Conservation (phyloP, 176 grass and related monocot species). For the Raddia guianensis region DNA sequence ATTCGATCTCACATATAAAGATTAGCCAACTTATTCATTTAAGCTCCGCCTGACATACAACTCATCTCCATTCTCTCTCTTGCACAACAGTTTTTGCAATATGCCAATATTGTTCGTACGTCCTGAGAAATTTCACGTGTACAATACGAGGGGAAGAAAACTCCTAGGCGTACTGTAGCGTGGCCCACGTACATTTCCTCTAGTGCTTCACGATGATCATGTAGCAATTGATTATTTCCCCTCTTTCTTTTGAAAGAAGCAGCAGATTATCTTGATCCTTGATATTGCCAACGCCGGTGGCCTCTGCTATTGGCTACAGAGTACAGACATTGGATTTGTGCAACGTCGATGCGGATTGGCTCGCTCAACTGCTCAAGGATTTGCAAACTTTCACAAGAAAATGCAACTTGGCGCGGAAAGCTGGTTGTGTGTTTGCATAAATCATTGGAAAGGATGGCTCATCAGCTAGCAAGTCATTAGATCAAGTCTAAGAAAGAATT, state of each 20-base stretch:
- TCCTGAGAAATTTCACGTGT: background rate
- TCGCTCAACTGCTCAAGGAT: background rate
- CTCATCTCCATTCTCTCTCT: background rate
- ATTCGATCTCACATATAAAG: too few species aligned
- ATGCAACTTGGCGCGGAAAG: slow-evolving; percentile 4
- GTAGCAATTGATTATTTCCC: background rate
- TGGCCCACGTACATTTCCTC: background rate
- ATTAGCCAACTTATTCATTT: too few species aligned
- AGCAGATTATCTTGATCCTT: background rate
- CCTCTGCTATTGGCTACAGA: background rate
- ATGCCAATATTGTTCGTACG: background rate
- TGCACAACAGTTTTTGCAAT: background rate
- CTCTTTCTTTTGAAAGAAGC: too few species aligned
- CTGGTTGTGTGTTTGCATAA: background rate
- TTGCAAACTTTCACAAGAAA: background rate
- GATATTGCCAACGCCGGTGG: slow-evolving; percentile 7
- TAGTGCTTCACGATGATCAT: slow-evolving; percentile 29
- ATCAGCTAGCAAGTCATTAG: too few species aligned
- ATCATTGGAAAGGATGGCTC: background rate
- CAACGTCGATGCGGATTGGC: background rate
- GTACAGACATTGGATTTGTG: background rate
- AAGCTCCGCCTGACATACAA: too few species aligned
- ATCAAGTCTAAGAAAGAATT: too few species aligned
- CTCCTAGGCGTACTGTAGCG: background rate
- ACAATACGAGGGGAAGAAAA: background rate